These are phyloP conservation scores for Diaporthe velutina DNA, from an alignment of 2,329 filamentous ascomycete species.

Conservation along the genomic window DNA sequence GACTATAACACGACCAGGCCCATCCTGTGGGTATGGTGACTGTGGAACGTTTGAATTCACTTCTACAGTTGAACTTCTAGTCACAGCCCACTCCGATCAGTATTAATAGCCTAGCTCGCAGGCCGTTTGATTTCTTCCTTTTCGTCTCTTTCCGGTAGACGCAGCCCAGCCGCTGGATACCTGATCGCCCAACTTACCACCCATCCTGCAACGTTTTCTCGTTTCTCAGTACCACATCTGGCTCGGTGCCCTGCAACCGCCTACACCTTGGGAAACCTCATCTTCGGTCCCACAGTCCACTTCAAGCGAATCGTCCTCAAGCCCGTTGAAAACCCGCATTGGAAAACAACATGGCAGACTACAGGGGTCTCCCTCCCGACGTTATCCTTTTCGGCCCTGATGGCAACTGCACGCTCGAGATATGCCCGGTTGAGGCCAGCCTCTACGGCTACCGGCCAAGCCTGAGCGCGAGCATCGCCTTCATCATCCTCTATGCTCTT, in stretches of 20 bases:
- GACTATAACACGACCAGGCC: background rate
- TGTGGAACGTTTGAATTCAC: background rate
- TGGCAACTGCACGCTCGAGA: conserved; percentile 62
- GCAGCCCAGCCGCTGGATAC: background rate
- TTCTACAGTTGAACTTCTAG: background rate
- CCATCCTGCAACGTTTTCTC: background rate
- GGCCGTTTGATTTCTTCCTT: background rate
- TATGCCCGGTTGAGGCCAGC: conserved; percentile 60
- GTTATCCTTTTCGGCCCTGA: conserved; percentile 56
- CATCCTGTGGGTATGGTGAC: background rate
- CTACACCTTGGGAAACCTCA: background rate
- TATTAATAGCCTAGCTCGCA: background rate
- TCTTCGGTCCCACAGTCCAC: background rate
- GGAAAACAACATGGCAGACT: background rate
- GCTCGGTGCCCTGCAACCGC: background rate
- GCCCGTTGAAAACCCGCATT: background rate
- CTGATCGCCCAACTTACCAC: background rate
- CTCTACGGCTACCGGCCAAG: conserved; percentile 62
- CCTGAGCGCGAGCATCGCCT: conserved; percentile 56
- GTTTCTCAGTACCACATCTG: background rate
- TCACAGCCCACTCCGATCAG: background rate
- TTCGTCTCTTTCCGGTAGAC: background rate
- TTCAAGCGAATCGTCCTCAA: background rate
- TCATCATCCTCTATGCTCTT: conserved; percentile 60
- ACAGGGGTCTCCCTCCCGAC: background rate